Evolutionary conservation across 108 stramenopile genomes (phyloP).

Genomic region (Pseudonitzschia multistriata): DNA sequence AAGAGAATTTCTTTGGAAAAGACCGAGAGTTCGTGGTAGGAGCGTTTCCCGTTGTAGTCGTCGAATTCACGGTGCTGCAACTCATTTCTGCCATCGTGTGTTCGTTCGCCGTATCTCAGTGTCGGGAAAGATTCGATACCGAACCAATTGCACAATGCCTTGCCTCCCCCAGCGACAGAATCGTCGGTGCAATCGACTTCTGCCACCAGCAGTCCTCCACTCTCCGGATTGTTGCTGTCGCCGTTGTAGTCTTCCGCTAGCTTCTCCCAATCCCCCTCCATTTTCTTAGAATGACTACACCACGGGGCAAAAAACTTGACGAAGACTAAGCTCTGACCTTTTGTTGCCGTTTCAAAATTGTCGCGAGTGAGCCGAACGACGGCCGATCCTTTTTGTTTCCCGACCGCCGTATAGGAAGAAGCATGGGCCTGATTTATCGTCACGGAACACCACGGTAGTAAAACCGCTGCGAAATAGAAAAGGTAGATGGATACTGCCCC

Average conservation of each 20-base stretch:
- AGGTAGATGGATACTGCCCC: no score
- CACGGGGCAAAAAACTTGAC: constrained; percentile 83
- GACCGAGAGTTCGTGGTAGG: constrained; percentile 48
- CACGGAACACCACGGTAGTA: not conserved
- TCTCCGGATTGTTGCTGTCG: not conserved
- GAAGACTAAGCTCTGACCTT: constrained; percentile 63
- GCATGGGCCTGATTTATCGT: not conserved
- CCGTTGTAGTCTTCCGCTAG: constrained; percentile 56
- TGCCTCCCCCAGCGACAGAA: constrained; percentile 53
- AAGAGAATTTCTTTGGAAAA: constrained; percentile 78
- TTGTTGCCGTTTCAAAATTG: constrained; percentile 55
- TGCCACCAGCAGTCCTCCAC: constrained; percentile 54
- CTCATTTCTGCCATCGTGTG: constrained; percentile 8
- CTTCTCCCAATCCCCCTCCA: constrained; percentile 71
- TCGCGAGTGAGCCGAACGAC: constrained; percentile 47
- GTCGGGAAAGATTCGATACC: constrained; percentile 85
- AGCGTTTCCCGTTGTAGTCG: constrained; percentile 78
- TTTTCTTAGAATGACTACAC: constrained; percentile 70
- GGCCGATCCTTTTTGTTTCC: not conserved
- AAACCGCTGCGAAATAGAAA: no score
- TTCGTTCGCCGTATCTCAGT: constrained; percentile 61
- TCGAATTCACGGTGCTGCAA: constrained; percentile 24
- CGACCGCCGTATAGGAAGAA: no score
- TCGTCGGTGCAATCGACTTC: constrained; percentile 71
- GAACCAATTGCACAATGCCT: constrained; percentile 63